phyloP scores from a whole-genome alignment of 805 yeast species.

The Starmerella roubikii region DNA sequence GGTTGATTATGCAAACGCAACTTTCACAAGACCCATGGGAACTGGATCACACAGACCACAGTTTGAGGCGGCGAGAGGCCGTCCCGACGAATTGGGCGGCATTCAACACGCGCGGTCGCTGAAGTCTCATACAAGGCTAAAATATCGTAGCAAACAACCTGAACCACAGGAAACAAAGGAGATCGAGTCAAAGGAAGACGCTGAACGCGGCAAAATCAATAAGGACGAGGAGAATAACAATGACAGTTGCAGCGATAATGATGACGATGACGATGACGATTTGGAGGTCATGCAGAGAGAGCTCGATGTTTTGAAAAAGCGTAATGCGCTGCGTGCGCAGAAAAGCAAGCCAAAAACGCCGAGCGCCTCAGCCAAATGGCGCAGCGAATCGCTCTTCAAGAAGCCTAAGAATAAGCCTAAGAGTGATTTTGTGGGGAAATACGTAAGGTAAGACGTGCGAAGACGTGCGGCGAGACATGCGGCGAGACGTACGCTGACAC shows the following conservation, averaged over 20 bases:
- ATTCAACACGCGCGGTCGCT: slow-evolving; percentile 18
- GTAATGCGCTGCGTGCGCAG: slow-evolving; percentile 5
- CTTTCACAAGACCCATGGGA: slow-evolving; percentile 8
- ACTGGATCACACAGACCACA: slow-evolving; percentile 20
- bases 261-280: slow-evolving; percentile 3
- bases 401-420: slow-evolving; percentile 3
- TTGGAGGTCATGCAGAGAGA: slow-evolving; percentile 12
- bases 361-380: slow-evolving; percentile 2
- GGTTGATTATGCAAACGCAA: neutral
- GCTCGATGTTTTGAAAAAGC: slow-evolving; percentile 4
- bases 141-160: slow-evolving; percentile 6
- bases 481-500: too few species aligned
- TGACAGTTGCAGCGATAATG: neutral
- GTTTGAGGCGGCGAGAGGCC: slow-evolving; percentile 19
- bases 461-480: too few species aligned
- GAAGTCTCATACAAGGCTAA: slow-evolving; percentile 18
- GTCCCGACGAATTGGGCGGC: slow-evolving; percentile 10
- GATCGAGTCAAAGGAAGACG: neutral
- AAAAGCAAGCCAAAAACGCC: neutral
- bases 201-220: too few species aligned
- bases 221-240: neutral
- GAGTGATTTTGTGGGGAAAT: neutral
- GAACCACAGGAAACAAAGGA: neutral
- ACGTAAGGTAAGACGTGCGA: too few species aligned
- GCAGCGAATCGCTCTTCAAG: slow-evolving; percentile 6